These are phyloP conservation scores for Alternaria dauci DNA, from an alignment of 2,329 filamentous ascomycete genomes.

Conservation along the genomic window DNA sequence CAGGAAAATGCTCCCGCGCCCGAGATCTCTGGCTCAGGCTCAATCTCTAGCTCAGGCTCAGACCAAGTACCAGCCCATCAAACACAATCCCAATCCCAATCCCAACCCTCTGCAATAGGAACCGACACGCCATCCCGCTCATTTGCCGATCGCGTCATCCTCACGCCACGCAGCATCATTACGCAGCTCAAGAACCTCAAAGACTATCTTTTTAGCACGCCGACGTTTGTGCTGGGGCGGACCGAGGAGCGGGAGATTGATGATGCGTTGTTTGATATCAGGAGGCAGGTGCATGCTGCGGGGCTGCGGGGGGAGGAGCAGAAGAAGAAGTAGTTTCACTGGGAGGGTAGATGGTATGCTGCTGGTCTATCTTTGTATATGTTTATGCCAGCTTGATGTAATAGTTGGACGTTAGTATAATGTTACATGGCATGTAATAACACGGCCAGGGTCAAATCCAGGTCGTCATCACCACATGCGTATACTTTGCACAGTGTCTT, in stretches of 20 bases:
- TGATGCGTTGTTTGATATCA: conserved; percentile 80
- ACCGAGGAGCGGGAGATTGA: conserved; percentile 76
- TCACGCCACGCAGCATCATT: conserved; percentile 61
- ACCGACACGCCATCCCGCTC: conserved; percentile 39
- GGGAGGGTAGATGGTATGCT: too few relatives aligned
- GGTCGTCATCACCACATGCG: too few relatives aligned
- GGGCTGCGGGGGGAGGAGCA: conserved; percentile 59
- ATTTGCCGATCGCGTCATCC: conserved; percentile 47
- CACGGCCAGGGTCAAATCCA: too few relatives aligned
- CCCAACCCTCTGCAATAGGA: too few relatives aligned
- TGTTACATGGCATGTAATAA: too few relatives aligned
- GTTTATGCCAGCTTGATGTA: too few relatives aligned
- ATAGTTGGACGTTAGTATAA: too few relatives aligned
- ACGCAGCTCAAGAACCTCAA: conserved; percentile 55
- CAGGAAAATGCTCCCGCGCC: not conserved
- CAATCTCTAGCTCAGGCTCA: not conserved
- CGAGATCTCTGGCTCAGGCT: too few relatives aligned
- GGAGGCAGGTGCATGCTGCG: conserved; percentile 75
- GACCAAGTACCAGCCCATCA: not conserved
- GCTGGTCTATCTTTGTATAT: too few relatives aligned
- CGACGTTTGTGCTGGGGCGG: conserved; percentile 65
- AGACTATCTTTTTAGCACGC: conserved; percentile 63
- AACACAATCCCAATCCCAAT: not conserved
- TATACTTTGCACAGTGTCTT: too few relatives aligned
- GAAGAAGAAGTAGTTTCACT: not conserved